Conservation (phyloP, 768 basidiomycete species). For the Tulasnella sp. region DNA sequence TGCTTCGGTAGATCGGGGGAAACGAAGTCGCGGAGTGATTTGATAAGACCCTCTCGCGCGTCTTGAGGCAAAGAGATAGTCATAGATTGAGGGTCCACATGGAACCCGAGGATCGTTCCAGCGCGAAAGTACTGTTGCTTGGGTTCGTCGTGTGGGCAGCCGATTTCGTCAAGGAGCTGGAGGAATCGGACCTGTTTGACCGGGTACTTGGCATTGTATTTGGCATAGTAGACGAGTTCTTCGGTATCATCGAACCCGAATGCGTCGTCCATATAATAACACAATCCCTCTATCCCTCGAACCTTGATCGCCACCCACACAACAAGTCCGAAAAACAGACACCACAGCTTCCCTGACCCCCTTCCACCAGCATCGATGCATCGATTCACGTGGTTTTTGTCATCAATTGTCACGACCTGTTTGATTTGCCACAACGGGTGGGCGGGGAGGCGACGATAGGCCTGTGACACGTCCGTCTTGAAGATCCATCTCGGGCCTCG, state of each 20-base stretch:
- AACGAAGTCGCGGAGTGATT: conserved; percentile 17
- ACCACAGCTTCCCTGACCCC: conserved; percentile 24
- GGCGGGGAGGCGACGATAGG: conserved; percentile 31
- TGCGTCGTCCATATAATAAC: conserved; percentile 31
- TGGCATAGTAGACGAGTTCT: conserved; percentile 26
- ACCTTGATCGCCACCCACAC: conserved; percentile 31
- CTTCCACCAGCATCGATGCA: conserved; percentile 29
- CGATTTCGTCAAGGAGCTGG: conserved; percentile 32
- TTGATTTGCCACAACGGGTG: conserved; percentile 35
- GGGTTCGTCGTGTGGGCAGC: conserved; percentile 30
- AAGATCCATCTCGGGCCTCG: conserved; percentile 19
- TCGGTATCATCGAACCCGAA: conserved; percentile 22
- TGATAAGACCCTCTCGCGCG: conserved; percentile 17
- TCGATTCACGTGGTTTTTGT: conserved; percentile 26
- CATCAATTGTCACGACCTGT: conserved; percentile 28
- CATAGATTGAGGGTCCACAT: conserved; percentile 30
- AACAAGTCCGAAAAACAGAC: conserved; percentile 28
- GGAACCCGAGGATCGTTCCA: conserved; percentile 33
- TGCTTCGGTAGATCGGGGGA: conserved; percentile 3
- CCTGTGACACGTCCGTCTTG: conserved; percentile 33
- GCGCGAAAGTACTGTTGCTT: conserved; percentile 33
- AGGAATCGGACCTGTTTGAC: conserved; percentile 30
- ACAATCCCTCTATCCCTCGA: conserved; percentile 19
- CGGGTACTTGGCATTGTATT: conserved; percentile 27
- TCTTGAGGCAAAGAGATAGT: conserved; percentile 24